Percentiles rank a stretch among this genome's conserved stretches.
phyloP scores from a whole-genome alignment of 768 basidiomycete species.

The Suillus clintonianus region DNA sequence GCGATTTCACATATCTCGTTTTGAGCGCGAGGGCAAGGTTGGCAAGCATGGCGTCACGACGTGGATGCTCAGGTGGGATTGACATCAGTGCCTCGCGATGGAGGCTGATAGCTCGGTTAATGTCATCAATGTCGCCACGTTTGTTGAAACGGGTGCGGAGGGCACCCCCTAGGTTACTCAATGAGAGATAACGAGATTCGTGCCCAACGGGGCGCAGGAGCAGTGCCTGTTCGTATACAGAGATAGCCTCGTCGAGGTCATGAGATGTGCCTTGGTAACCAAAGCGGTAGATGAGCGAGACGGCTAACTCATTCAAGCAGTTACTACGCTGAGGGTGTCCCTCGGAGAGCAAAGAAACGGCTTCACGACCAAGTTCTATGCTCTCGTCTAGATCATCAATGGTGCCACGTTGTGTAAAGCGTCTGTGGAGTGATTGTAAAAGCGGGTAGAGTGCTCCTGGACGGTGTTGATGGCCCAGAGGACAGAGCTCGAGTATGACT shows the following conservation, averaged over 20 bases:
- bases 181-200: background rate
- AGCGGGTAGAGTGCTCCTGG: background rate
- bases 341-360: constrained; percentile 11
- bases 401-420: constrained; percentile 5
- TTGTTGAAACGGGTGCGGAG: constrained; percentile 18
- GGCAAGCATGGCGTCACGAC: constrained; percentile 2
- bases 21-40: constrained; percentile 16
- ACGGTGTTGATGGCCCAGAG: background rate
- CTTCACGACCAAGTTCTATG: constrained; percentile 1
- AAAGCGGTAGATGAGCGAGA: constrained; percentile 11
- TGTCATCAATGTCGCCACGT: constrained; percentile 13
- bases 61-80: constrained; percentile 5
- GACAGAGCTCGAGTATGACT: background rate
- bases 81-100: constrained; percentile 8
- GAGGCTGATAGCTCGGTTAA: constrained; percentile 11
- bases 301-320: constrained; percentile 11
- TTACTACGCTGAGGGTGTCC: constrained; percentile 6
- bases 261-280: constrained; percentile 1
- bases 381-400: constrained; percentile 10
- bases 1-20: constrained; percentile 8
- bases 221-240: background rate
- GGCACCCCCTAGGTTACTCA: constrained; percentile 18
- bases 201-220: background rate
- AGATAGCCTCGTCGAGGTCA: background rate
- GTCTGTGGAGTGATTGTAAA: background rate